phyloP scores from a whole-genome alignment of 495 filamentous ascomycete species.

The Echria macrotheca region DNA sequence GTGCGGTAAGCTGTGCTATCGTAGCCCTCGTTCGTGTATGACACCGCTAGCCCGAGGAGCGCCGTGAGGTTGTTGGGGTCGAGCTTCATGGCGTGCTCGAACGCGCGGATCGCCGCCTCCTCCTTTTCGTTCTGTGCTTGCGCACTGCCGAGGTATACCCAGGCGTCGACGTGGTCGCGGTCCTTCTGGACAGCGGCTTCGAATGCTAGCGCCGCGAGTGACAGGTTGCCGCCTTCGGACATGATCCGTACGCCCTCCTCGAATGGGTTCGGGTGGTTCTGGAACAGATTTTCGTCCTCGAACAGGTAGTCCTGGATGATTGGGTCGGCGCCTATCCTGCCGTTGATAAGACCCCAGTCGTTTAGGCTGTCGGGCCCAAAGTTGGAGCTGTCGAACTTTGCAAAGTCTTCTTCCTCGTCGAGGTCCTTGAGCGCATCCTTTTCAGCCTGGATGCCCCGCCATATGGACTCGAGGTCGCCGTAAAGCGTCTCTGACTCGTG shows the following conservation, averaged over 20 bases:
- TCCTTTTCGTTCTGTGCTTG: constrained; percentile 99
- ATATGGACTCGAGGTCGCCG: constrained; percentile 85
- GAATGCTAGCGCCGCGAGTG: constrained; percentile 91
- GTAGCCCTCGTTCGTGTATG: constrained; percentile 99
- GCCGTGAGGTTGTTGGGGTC: constrained; percentile 82
- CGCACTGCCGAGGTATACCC: constrained; percentile 82
- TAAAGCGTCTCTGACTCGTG: constrained; percentile 58
- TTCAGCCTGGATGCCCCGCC: constrained; percentile 83
- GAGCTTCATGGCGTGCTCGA: constrained; percentile 84
- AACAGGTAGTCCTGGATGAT: constrained; percentile 86
- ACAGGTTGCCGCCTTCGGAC: constrained; percentile 86
- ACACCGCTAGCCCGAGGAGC: constrained; percentile 91
- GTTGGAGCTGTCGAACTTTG: constrained; percentile 62
- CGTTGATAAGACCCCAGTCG: constrained; percentile 40
- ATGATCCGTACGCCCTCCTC: constrained; percentile 88
- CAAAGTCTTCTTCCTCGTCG: constrained; percentile 56
- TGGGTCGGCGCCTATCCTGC: constrained; percentile 54
- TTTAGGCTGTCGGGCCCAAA: constrained; percentile 68
- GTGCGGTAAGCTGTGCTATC: constrained; percentile 95
- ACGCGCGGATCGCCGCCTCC: constrained; percentile 91
- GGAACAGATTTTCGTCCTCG: constrained; percentile 87
- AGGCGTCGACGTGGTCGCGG: constrained; percentile 80
- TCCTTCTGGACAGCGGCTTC: constrained; percentile 92
- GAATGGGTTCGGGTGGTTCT: constrained; percentile 70
- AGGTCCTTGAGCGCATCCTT: constrained; percentile 63